Evolutionary conservation across 805 yeast species (phyloP).

Genomic region (Sugiyamaella valdiviana): DNA sequence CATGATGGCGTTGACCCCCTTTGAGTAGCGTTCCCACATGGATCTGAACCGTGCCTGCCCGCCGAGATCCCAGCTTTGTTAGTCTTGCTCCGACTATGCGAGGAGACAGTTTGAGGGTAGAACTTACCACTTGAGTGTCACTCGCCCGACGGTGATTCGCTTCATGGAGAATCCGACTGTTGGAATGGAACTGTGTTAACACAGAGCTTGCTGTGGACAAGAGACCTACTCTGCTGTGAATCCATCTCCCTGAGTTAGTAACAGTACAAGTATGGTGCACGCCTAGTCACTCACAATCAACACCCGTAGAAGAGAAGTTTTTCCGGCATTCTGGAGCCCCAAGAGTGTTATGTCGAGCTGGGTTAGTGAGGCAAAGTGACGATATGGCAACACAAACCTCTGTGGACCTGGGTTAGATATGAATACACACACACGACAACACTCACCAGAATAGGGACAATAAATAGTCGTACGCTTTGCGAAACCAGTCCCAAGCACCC

Average conservation of each 20-base stretch:
- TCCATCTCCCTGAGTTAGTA: conserved; percentile 25
- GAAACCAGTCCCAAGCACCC: conserved; percentile 20
- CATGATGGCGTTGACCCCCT: conserved; percentile 33
- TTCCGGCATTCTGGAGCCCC: conserved; percentile 37
- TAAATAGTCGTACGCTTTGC: conserved; percentile 26
- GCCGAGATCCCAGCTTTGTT: conserved; percentile 35
- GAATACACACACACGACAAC: neutral
- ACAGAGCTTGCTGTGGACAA: conserved; percentile 1
- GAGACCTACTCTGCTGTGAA: conserved; percentile 29
- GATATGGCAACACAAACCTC: conserved; percentile 16
- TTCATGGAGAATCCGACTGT: conserved; percentile 37
- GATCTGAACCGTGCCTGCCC: conserved; percentile 36
- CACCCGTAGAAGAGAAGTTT: conserved; percentile 32
- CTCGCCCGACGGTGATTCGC: conserved; percentile 30
- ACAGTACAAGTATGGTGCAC: neutral
- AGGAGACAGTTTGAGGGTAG: neutral
- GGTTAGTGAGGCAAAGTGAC: neutral
- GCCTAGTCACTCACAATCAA: conserved; percentile 24
- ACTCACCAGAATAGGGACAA: conserved; percentile 31
- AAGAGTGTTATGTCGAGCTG: conserved; percentile 33
- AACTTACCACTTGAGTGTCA: conserved; percentile 32
- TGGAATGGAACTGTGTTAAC: conserved; percentile 29
- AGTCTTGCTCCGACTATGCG: too few relatives aligned
- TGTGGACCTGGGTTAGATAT: conserved; percentile 20
- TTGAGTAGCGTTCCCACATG: conserved; percentile 37